Conservation (phyloP, 1,284 basidiomycete genomes). For the Microbotryomycetes sp. region DNA sequence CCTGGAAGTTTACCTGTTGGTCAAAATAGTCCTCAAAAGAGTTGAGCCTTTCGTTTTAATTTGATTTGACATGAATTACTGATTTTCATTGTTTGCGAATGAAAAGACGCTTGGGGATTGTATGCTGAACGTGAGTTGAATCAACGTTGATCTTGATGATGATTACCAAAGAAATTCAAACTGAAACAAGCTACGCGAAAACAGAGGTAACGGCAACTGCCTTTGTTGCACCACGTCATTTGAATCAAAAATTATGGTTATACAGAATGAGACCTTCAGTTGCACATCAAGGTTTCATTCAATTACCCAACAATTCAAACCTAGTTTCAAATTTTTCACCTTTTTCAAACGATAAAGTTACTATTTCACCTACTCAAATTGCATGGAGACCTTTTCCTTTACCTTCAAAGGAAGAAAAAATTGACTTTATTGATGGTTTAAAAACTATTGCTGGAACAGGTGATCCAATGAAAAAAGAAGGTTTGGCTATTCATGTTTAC, state of each 20-base stretch:
- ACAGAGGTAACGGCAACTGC: slow-evolving; percentile 55
- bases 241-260: slow-evolving; percentile 49
- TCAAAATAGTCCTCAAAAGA: slow-evolving; percentile 59
- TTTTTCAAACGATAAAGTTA: slow-evolving; percentile 53
- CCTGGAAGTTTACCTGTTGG: slow-evolving; percentile 52
- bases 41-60: slow-evolving; percentile 7
- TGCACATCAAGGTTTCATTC: slow-evolving; percentile 58
- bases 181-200: too few species aligned
- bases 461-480: slow-evolving; percentile 52
- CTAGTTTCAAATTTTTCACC: slow-evolving; percentile 57
- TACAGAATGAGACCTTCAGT: slow-evolving; percentile 51
- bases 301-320: slow-evolving; percentile 54
- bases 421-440: slow-evolving; percentile 58
- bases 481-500: slow-evolving; percentile 51
- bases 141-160: too few species aligned
- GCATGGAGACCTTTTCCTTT: slow-evolving; percentile 59
- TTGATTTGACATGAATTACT: not conserved
- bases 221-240: slow-evolving; percentile 53
- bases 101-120: slow-evolving; percentile 50
- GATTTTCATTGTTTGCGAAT: not conserved
- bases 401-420: slow-evolving; percentile 45
- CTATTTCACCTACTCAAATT: slow-evolving; percentile 58
- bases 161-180: slow-evolving; percentile 5
- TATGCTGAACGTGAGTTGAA: slow-evolving; percentile 49
- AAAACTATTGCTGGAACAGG: slow-evolving; percentile 61